Evolutionary conservation across 306 rosid genomes (phyloP), one percentile per base, ranked within the genome.

Genomic region (Gynostemma pentaphyllum): DNA sequence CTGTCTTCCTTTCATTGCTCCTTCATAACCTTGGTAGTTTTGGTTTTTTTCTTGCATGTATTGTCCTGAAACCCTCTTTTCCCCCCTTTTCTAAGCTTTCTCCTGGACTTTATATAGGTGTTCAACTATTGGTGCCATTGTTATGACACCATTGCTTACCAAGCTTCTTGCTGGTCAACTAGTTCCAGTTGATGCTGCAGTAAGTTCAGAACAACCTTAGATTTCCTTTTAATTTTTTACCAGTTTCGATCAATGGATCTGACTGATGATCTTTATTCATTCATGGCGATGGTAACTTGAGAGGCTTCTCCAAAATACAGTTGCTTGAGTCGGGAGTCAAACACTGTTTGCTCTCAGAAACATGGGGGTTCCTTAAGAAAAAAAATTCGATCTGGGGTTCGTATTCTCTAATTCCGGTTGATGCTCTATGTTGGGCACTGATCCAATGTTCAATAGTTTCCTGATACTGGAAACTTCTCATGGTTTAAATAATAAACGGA

Each of bases 91-190:
- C 2, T 59, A 12, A 9, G 7, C 9, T 4, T 21, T 48, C 45
- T 45, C 64, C 75, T 64, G 49, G 62, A 59, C 53, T 50, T 68
- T 37, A 41, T 70, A 47, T 71, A 92, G 99, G 83, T 84, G 87
- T 82, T 92, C 96, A 61, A 92, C 90, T 36, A 75, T 88, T 69
- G 99, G 94, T 66, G 99, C 95, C 63, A 88, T 92, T 48, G 9
- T 86, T 60, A 92, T 92, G 99, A 92, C 94, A 0, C 95, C 95
- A 9, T 95, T 84, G 72, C 94, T 92, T 19, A 92, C 99, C 27
- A 92, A 82, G 80, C 90, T 88, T 76, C 94, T 92, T 52, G 96
- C 96, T 68, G 99, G 90, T 70, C 96, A 88, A 66, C 87, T 86
- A 55, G 99, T 88, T 68, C 95, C 96, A 7, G 99, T 92, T 78